Conservation (phyloP, 2,329 filamentous ascomycete genomes). For the Fusarium sp. region DNA sequence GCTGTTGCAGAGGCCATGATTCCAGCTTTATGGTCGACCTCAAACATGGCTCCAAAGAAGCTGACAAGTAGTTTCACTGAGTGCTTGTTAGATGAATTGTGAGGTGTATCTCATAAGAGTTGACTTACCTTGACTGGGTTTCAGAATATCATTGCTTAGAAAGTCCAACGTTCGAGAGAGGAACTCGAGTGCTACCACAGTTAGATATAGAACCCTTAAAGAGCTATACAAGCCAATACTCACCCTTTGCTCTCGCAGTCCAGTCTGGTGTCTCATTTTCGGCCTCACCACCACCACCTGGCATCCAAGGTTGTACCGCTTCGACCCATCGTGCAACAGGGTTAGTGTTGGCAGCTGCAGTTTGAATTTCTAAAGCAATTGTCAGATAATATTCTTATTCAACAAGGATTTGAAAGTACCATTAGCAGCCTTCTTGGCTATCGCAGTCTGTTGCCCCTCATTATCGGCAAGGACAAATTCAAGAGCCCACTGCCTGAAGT, state of each 20-base stretch:
- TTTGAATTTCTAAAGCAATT: slow-evolving; percentile 55
- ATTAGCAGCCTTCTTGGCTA: slow-evolving; percentile 59
- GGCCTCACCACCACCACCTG: slow-evolving; percentile 52
- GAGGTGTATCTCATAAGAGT: background rate
- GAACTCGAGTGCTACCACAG: slow-evolving; percentile 62
- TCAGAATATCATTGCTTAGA: slow-evolving; percentile 59
- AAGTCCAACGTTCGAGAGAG: slow-evolving; percentile 63
- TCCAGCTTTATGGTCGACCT: slow-evolving; percentile 69
- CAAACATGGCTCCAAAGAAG: slow-evolving; percentile 70
- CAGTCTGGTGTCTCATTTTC: slow-evolving; percentile 60
- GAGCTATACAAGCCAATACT: background rate
- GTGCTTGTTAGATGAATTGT: slow-evolving; percentile 8
- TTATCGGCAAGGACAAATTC: slow-evolving; percentile 66
- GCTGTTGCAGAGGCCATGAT: slow-evolving; percentile 65
- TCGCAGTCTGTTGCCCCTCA: slow-evolving; percentile 52
- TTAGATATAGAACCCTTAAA: background rate
- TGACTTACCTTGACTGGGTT: slow-evolving; percentile 60
- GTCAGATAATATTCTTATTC: slow-evolving; percentile 18
- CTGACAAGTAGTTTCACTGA: slow-evolving; percentile 59
- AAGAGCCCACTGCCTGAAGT: slow-evolving; percentile 63
- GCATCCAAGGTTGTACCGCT: slow-evolving; percentile 66
- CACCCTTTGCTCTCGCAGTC: slow-evolving; percentile 65
- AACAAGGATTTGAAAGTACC: slow-evolving; percentile 43
- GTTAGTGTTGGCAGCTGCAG: slow-evolving; percentile 55
- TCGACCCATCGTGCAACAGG: slow-evolving; percentile 66